phyloP scores from a whole-genome alignment of 2,329 filamentous ascomycete genomes.

The Colletotrichum spinosum region DNA sequence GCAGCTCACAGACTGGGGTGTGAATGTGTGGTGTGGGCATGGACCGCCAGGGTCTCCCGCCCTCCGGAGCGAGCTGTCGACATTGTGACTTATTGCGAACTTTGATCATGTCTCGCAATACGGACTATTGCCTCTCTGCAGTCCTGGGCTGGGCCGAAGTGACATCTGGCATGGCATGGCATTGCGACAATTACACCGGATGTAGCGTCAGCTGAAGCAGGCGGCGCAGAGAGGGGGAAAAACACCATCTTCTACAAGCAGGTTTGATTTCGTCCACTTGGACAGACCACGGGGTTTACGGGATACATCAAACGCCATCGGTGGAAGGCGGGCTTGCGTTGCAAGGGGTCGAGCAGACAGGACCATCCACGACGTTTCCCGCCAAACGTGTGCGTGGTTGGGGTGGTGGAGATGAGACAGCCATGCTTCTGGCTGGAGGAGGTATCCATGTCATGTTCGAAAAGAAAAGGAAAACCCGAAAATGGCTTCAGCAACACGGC shows the following conservation, averaged over 20 bases:
- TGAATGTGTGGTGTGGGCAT: conserved; percentile 11
- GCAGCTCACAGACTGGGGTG: conserved; percentile 11
- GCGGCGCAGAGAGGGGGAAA: conserved; percentile 8
- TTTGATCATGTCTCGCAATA: conserved; percentile 33
- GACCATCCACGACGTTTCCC: conserved; percentile 28
- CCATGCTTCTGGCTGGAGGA: conserved; percentile 2
- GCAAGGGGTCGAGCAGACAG: conserved; percentile 13
- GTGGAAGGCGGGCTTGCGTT: neutral
- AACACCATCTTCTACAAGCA: neutral
- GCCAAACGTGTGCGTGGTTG: conserved; percentile 26
- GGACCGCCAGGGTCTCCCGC: conserved; percentile 15
- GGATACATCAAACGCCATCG: conserved; percentile 28
- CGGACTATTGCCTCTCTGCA: conserved; percentile 33
- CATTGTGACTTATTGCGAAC: neutral
- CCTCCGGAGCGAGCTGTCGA: neutral
- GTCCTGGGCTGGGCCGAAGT: conserved; percentile 21
- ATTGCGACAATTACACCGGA: conserved; percentile 22
- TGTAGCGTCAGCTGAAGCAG: conserved; percentile 33
- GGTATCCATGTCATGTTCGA: conserved; percentile 10
- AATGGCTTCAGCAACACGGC: conserved; percentile 27
- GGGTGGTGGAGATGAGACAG: conserved; percentile 35
- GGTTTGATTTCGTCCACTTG: conserved; percentile 22
- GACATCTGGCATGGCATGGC: conserved; percentile 1
- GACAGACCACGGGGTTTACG: conserved; percentile 24
- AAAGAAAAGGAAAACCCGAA: neutral